Base-by-base conservation (phyloP, 495 filamentous ascomycete species). In the Barbatosphaeria neglecta region DNA sequence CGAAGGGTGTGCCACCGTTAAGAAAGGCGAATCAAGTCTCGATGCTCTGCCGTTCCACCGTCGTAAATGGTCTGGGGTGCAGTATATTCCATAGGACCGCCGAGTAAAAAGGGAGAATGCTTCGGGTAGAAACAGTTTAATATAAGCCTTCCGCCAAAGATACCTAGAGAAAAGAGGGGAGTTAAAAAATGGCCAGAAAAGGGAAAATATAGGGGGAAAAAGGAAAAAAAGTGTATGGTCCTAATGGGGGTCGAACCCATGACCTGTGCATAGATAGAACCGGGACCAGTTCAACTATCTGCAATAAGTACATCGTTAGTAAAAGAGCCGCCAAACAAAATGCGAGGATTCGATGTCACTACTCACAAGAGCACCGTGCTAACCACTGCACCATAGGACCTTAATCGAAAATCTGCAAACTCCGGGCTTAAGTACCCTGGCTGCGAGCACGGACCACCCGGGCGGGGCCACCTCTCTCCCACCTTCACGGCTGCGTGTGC, bases 341-440 rank as follows among this genome's bases (percentile, higher is more conserved):
- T 35, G 1, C 4, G 4, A 33, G 6, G 13, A 35, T 16, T 35
- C 31, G 31, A 35, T 13, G 27, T 31, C 27, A 35, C 13, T 3
- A 35, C 31, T 35, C 48, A 54, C 50, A 54, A 54, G 52, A 54
- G 52, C 52, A 54, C 52, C 52, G 50, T 54, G 52, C 52, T 54
- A 54, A 54, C 52, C 52, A 54, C 52, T 54, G 52, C 52, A 54
- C 52, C 52, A 54, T 46, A 53, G 51, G 51, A 53, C 51, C 51
- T 42, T 43, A 35, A n/a, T 35, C 31, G 31, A n/a, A 35, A 35
- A 35, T 15, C 16, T 15, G 10, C 31, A 4, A 16, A 11, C 4
- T 11, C 4, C 5, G 31, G 6, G 13, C 13, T 35, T 35, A 35
- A n/a, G 16, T 3, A 35, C 6, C 6, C 13, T 16, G 31, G 1